Base-by-base conservation (phyloP, 2,329 filamentous ascomycete species). In the Paecilomyces dactylethromorphus region DNA sequence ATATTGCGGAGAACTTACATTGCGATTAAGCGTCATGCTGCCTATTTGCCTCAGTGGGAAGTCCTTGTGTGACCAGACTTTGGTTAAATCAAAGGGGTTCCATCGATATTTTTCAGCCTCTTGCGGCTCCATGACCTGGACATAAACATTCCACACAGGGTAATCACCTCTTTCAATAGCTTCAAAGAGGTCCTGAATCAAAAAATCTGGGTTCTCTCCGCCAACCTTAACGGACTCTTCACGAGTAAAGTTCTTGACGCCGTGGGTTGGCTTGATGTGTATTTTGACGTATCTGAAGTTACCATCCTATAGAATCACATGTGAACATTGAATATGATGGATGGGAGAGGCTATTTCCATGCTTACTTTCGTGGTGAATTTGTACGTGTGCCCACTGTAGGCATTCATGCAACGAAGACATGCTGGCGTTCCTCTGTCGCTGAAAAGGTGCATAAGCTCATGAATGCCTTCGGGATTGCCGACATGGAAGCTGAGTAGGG, bases 301-400 rank as follows among this genome's bases (percentile, higher is more conserved):
- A 5, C 86, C 85, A 59, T 87, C 82, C 55, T 70, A 29, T 29
- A 49, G 5, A 3, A 18, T 31, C 18, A 52, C 5, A 50, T 15
- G 45, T 51, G 22, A 49, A 29, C 29, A 7, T 51, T 10, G 15
- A 15, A 24, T 11, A 55, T 45, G 51, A 32, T 18, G 15, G 24
- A 13, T 1, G 22, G 52, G 12, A 31, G 29, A 1, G 18, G 15
- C 22, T 10, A 33, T 33, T 33, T 15, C 13, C 32, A 15, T 24
- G 29, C n/a, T 18, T 61, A 65, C 65, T 53, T 79, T 72, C 71
- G 86, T 87, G 39, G 79, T 80, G 66, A 84, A 83, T 68, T 87
- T 88, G 72, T 83, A 82, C 0, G 86, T 85, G 68, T 88, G 84
- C 15, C 84, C 83, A 55, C 82, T 84, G 70, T 87, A 88, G 11